Conservation (phyloP, 805 yeast genomes). For the Suhomyces canberraensis region DNA sequence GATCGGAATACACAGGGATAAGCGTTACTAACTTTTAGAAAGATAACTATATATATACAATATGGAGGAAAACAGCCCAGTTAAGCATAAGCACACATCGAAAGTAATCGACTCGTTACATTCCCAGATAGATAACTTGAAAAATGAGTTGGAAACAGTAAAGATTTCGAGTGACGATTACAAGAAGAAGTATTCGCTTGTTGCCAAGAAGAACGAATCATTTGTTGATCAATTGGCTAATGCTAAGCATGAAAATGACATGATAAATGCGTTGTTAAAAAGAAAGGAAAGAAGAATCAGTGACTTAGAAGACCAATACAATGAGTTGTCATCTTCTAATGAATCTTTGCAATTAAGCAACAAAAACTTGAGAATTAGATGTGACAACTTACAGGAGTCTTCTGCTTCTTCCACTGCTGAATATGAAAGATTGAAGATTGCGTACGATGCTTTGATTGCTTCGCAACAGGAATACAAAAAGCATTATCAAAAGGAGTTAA, state of each 20-base stretch:
- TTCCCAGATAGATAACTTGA: slow-evolving; percentile 40
- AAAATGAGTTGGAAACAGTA: slow-evolving; percentile 43
- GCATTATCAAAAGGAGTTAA: slow-evolving; percentile 45
- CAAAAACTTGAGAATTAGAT: slow-evolving; percentile 48
- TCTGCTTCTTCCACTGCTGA: slow-evolving; percentile 48
- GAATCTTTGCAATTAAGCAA: slow-evolving; percentile 50
- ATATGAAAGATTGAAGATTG: slow-evolving; percentile 51
- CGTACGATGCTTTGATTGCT: slow-evolving; percentile 55
- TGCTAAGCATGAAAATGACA: slow-evolving; percentile 74
- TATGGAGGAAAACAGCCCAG: slow-evolving; percentile 19
- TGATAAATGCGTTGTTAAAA: slow-evolving; percentile 61
- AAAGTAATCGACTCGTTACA: slow-evolving; percentile 54
- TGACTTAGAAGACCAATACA: slow-evolving; percentile 61
- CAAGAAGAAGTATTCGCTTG: slow-evolving; percentile 49
- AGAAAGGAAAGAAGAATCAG: slow-evolving; percentile 67
- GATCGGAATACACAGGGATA: too few relatives aligned
- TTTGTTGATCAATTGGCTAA: slow-evolving; percentile 64
- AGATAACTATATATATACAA: too few relatives aligned
- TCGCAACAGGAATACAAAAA: slow-evolving; percentile 52
- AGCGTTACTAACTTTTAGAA: too few relatives aligned
- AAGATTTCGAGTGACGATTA: slow-evolving; percentile 43
- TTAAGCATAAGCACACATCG: slow-evolving; percentile 20
- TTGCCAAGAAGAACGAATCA: slow-evolving; percentile 48
- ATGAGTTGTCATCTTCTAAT: slow-evolving; percentile 43
- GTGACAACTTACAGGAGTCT: slow-evolving; percentile 46